Conservation (phyloP, 164 flowering plant species). For the Liquidambar formosana region DNA sequence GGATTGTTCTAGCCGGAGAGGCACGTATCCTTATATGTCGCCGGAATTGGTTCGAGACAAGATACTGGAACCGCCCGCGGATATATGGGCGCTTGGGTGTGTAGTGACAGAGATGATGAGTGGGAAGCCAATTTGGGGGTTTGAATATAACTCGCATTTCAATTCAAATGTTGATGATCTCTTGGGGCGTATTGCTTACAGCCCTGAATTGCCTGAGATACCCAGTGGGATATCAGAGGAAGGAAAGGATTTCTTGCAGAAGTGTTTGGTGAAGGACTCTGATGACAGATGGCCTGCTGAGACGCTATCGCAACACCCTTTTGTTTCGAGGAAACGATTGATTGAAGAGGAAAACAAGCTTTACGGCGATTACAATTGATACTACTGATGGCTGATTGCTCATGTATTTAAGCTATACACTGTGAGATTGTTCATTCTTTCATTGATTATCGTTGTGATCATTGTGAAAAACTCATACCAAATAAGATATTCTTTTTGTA, state of each 20-base stretch:
- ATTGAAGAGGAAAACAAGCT: no score
- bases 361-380: no score
- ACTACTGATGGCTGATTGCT: no score
- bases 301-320: slow-evolving; percentile 6
- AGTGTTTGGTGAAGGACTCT: slow-evolving; percentile 13
- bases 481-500: no score
- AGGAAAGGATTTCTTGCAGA: slow-evolving; percentile 13
- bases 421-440: no score
- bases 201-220: slow-evolving; percentile 9
- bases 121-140: slow-evolving; percentile 10
- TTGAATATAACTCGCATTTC: not conserved
- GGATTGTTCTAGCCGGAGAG: not conserved
- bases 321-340: no score
- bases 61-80: slow-evolving; percentile 1
- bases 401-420: no score
- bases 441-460: no score
- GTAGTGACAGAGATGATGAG: slow-evolving; percentile 15
- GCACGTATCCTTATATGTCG: slow-evolving; percentile 5
- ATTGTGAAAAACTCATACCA: no score
- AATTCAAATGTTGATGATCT: not conserved
- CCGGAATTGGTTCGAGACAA: slow-evolving; percentile 4
- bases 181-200: not conserved
- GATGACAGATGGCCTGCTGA: slow-evolving; percentile 12
- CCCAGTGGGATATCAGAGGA: not conserved
- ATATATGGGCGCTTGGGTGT: slow-evolving; percentile 21